Evolutionary conservation across 2,329 filamentous ascomycete genomes (phyloP).

Genomic region (Lachnellula occidentalis): DNA sequence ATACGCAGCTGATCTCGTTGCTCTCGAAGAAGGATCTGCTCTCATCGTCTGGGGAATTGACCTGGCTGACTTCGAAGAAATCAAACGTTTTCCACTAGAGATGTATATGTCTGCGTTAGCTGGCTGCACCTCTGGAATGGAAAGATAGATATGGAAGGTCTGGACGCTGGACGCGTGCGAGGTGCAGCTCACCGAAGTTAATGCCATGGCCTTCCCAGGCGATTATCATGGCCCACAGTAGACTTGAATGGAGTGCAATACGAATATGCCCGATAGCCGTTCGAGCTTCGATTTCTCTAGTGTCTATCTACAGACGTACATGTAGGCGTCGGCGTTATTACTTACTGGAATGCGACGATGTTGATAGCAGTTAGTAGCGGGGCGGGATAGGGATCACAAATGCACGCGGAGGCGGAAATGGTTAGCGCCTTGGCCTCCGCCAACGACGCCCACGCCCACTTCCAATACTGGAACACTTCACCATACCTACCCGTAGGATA

Average conservation of each 20-base stretch:
- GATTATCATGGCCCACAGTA: not conserved
- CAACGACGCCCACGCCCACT: too few species aligned
- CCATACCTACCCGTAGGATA: too few species aligned
- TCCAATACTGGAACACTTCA: too few species aligned
- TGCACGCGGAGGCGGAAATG: too few species aligned
- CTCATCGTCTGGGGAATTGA: constrained; percentile 73
- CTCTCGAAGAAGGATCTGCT: constrained; percentile 74
- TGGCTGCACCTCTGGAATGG: not conserved
- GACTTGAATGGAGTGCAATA: not conserved
- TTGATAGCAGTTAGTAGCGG: too few species aligned
- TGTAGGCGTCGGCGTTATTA: too few species aligned
- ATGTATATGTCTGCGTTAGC: not conserved
- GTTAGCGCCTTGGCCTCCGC: too few species aligned
- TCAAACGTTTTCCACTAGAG: constrained; percentile 94
- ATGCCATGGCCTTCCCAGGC: constrained; percentile 9
- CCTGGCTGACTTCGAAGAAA: constrained; percentile 93
- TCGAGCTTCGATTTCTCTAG: too few species aligned
- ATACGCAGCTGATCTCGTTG: constrained; percentile 75
- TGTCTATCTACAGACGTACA: too few species aligned
- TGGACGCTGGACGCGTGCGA: not conserved
- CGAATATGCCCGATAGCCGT: not conserved
- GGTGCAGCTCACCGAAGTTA: constrained; percentile 14
- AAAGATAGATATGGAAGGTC: too few species aligned
- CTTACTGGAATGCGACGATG: too few species aligned
- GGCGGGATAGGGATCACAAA: too few species aligned